phyloP scores from a whole-genome alignment of 2,329 filamentous ascomycete genomes.

The Aureobasidium melanogenum region DNA sequence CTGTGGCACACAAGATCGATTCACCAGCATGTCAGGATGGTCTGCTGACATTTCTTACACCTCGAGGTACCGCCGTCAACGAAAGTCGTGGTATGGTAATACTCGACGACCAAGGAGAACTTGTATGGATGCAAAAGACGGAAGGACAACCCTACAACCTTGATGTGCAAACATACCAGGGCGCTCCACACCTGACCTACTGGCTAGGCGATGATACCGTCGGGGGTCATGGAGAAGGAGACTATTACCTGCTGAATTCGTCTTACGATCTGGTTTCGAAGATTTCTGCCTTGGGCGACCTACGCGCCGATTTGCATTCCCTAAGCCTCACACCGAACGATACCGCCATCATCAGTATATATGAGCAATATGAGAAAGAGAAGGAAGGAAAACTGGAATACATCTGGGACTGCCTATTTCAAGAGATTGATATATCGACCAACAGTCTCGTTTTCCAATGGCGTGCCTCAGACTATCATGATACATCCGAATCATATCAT shows the following conservation, averaged over 20 bases:
- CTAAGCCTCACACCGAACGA: conserved; percentile 34
- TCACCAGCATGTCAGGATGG: conserved; percentile 11
- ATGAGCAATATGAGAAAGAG: conserved; percentile 27
- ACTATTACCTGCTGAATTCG: conserved; percentile 27
- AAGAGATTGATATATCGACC: conserved; percentile 34
- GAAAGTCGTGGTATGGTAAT: conserved; percentile 24
- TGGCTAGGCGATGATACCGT: conserved; percentile 31
- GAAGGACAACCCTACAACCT: conserved; percentile 27
- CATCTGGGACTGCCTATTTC: conserved; percentile 36
- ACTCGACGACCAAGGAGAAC: conserved; percentile 21
- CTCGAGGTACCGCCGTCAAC: conserved; percentile 22
- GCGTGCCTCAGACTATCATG: conserved; percentile 30
- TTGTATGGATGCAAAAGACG: conserved; percentile 25
- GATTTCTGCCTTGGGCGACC: conserved; percentile 25
- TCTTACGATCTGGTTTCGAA: conserved; percentile 29
- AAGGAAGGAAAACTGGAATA: conserved; percentile 26
- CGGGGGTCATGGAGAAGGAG: conserved; percentile 26
- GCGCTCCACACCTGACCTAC: conserved; percentile 29
- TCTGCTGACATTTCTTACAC: conserved; percentile 22
- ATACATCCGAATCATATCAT: conserved; percentile 14
- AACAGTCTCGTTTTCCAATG: conserved; percentile 32
- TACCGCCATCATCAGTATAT: conserved; percentile 36
- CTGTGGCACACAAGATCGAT: neutral
- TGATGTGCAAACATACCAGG: conserved; percentile 27
- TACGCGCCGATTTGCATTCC: conserved; percentile 35